phyloP scores from a whole-genome alignment of 2,329 filamentous ascomycete species.

The Cladosporium sphaerospermum region DNA sequence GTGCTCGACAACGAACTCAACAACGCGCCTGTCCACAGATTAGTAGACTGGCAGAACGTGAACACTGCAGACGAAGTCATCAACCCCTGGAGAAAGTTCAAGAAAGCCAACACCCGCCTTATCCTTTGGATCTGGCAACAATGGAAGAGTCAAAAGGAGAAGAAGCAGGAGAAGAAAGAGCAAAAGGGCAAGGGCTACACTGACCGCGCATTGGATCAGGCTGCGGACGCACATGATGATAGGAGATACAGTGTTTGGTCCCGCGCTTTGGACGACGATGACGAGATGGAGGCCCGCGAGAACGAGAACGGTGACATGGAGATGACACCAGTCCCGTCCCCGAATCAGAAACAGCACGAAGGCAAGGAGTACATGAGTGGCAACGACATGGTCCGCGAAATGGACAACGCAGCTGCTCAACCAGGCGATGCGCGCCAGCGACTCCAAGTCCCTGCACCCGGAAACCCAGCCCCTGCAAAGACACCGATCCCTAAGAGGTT shows the following conservation, averaged over 20 bases:
- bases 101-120: conserved; percentile 72
- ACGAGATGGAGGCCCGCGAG: conserved; percentile 31
- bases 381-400: conserved; percentile 10
- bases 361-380: conserved; percentile 25
- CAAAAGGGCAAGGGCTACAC: conserved; percentile 44
- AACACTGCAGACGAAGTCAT: conserved; percentile 86
- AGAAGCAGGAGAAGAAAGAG: conserved; percentile 39
- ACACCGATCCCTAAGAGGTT: conserved; percentile 41
- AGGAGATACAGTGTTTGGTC: conserved; percentile 43
- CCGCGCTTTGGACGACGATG: conserved; percentile 37
- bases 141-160: conserved; percentile 38
- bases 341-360: conserved; percentile 44
- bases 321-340: conserved; percentile 90
- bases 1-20: conserved; percentile 89
- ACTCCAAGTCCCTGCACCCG: conserved; percentile 24
- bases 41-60: conserved; percentile 85
- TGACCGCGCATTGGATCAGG: conserved; percentile 46
- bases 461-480: conserved; percentile 17
- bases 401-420: conserved; percentile 17
- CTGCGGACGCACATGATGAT: conserved; percentile 40
- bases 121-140: conserved; percentile 50
- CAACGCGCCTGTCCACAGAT: conserved; percentile 87
- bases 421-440: conserved; percentile 19
- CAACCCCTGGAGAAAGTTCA: conserved; percentile 77
- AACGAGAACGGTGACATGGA: conserved; percentile 65